Evolutionary conservation across 2,329 filamentous ascomycete genomes (phyloP).

Genomic region (Aspergillus sp.): DNA sequence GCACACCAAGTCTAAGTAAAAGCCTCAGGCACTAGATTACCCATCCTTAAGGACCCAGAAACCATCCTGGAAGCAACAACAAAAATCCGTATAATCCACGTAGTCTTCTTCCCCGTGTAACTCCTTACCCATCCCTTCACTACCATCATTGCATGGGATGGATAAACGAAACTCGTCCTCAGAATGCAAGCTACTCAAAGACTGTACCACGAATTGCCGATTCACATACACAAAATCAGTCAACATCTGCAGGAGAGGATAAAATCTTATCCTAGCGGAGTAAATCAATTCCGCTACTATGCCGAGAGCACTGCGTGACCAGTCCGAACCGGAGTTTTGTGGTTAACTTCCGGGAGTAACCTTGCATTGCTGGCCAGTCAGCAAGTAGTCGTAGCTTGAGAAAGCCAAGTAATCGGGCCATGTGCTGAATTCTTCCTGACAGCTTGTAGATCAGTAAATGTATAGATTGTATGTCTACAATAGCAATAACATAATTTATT

Average conservation of each 20-base stretch:
- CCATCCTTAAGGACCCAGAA: too few species aligned
- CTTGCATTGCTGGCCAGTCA: background rate
- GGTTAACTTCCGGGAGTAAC: background rate
- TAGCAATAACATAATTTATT: too few species aligned
- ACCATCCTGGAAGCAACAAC: too few species aligned
- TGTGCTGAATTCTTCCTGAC: background rate
- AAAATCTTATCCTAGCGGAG: slow-evolving; percentile 22
- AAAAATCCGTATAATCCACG: too few species aligned
- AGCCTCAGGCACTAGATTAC: too few species aligned
- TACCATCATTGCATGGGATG: too few species aligned
- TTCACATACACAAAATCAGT: slow-evolving; percentile 6
- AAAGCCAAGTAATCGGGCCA: background rate
- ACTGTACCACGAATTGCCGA: background rate
- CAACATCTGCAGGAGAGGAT: slow-evolving; percentile 19
- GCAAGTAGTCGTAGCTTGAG: too few species aligned
- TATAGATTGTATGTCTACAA: too few species aligned
- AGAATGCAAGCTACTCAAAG: background rate
- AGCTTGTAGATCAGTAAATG: too few species aligned
- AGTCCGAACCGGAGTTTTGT: background rate
- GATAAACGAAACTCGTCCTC: background rate
- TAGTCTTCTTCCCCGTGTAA: too few species aligned
- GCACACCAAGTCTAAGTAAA: too few species aligned
- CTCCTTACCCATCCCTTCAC: too few species aligned
- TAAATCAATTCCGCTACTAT: slow-evolving; percentile 10
- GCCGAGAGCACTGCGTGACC: background rate